phyloP scores from a whole-genome alignment of 208 protist genomes.

The Leishmania amazonensis region DNA sequence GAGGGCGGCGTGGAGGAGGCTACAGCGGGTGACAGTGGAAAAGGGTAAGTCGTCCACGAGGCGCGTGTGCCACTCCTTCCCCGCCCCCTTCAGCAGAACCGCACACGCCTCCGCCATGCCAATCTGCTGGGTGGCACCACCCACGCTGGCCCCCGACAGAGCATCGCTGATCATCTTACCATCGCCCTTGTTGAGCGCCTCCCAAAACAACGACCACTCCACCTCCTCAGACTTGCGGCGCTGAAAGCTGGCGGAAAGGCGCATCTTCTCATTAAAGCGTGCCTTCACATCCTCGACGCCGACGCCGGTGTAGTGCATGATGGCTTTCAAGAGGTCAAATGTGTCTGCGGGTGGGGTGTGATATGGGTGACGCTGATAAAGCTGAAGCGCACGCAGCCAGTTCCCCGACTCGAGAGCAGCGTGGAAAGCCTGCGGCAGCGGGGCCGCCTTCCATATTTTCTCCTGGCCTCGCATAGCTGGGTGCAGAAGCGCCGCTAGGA shows the following conservation, averaged over 20 bases:
- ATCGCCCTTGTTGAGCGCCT: slow-evolving; percentile 83
- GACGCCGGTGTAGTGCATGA: slow-evolving; percentile 88
- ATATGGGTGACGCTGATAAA: slow-evolving; percentile 88
- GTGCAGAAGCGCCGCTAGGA: background rate
- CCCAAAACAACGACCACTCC: slow-evolving; percentile 89
- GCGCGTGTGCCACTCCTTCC: slow-evolving; percentile 68
- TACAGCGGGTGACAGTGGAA: slow-evolving; percentile 79
- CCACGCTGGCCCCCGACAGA: slow-evolving; percentile 54
- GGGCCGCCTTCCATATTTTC: slow-evolving; percentile 79
- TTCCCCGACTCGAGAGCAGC: slow-evolving; percentile 77
- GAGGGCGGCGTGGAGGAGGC: slow-evolving; percentile 77
- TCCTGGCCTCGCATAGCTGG: slow-evolving; percentile 27
- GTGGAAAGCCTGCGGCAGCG: slow-evolving; percentile 81
- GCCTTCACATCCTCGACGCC: slow-evolving; percentile 84
- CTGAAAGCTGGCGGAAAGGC: slow-evolving; percentile 73
- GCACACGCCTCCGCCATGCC: slow-evolving; percentile 87
- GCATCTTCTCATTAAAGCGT: slow-evolving; percentile 88
- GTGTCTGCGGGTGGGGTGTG: slow-evolving; percentile 88
- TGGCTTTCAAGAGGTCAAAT: slow-evolving; percentile 77
- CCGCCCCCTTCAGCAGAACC: slow-evolving; percentile 74
- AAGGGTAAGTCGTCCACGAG: slow-evolving; percentile 84
- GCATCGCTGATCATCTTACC: slow-evolving; percentile 78
- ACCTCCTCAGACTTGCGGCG: slow-evolving; percentile 77
- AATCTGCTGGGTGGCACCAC: slow-evolving; percentile 54
- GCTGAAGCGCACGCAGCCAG: slow-evolving; percentile 76